phyloP scores from a whole-genome alignment of 306 rosid genomes.

The Heteromeles arbutifolia region DNA sequence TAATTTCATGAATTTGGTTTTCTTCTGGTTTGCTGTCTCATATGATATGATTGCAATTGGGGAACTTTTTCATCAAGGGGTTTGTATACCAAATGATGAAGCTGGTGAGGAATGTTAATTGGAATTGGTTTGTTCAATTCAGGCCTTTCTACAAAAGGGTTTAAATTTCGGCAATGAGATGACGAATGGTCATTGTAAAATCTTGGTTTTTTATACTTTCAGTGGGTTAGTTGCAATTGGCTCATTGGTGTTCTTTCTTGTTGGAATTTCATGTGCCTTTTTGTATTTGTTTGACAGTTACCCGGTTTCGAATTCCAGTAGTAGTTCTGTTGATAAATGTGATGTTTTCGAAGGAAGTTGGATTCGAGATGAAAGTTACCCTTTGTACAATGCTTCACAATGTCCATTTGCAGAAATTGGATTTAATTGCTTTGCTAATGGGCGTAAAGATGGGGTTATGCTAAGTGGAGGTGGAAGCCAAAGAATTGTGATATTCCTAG shows the following conservation, averaged over 20 bases:
- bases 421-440: slow-evolving; percentile 72
- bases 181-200: slow-evolving; percentile 31
- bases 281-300: slow-evolving; percentile 38
- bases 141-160: too few relatives aligned
- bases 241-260: slow-evolving; percentile 8
- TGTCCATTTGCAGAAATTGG: slow-evolving; percentile 79
- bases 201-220: slow-evolving; percentile 40
- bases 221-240: slow-evolving; percentile 43
- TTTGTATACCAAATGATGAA: slow-evolving; percentile 4
- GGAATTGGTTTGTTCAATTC: too few relatives aligned
- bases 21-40: slow-evolving; percentile 5
- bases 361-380: slow-evolving; percentile 63
- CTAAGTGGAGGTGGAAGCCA: slow-evolving; percentile 89
- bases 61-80: slow-evolving; percentile 22
- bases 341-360: slow-evolving; percentile 76
- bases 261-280: too few relatives aligned
- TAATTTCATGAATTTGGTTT: background rate
- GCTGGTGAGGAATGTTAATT: too few relatives aligned
- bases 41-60: slow-evolving; percentile 12
- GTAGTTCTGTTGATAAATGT: slow-evolving; percentile 34
- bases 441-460: slow-evolving; percentile 57
- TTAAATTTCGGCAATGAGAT: slow-evolving; percentile 30
- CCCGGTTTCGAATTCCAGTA: slow-evolving; percentile 22
- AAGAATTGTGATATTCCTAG: slow-evolving; percentile 64
- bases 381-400: slow-evolving; percentile 65